Base-by-base conservation (phyloP, 805 yeast species). In the Hanseniaspora hatyaiensis region DNA sequence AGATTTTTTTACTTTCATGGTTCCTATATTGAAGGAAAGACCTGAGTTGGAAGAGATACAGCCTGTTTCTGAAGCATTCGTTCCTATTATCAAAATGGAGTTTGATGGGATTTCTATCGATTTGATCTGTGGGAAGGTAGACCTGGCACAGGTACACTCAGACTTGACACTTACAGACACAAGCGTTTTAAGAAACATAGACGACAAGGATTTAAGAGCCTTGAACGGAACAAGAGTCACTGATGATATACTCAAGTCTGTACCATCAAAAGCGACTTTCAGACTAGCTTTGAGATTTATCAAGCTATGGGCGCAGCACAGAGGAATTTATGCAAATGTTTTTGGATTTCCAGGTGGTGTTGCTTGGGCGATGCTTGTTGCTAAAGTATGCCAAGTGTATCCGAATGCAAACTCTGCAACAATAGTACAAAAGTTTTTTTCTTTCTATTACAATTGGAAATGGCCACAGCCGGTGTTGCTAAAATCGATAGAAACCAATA, bases 341-440 rank as follows among this genome's bases (percentile, higher is more conserved):
- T 85, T 82, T 72, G 98, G 98, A 0, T 92, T 89, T 65, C 98
- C 97, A 1, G 98, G 98, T 58, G 98, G 98, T 64, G 98, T 92
- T 41, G 98, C 98, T 1, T 92, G 98, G 98, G 98, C 98, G 0
- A 92, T 92, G 96, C 64, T 92, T 34, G 96, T 88, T n/a, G 98
- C 97, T 1, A 73, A 98, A 57, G 86, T 92, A 24, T 92, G 98
- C 64, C 98, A 92, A 62, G 66, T 92, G 43, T 92, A 89, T 61
- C 98, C 98, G 8, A 89, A 89, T 64, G 94, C 97, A 0, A 94
- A 87, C 11, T 80, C 96, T 52, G 85, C 97, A 0, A 86, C 83
- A 2, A 82, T 92, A 45, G 80, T 92, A n/a, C 77, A 81, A 51
- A 83, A 87, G 59, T 92, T 92, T 61, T 92, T 92, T 65, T 75